Percentiles rank a stretch among this genome's conserved stretches.
Evolutionary conservation across 148 eudicot species (phyloP).

Genomic region (Spergularia marina): DNA sequence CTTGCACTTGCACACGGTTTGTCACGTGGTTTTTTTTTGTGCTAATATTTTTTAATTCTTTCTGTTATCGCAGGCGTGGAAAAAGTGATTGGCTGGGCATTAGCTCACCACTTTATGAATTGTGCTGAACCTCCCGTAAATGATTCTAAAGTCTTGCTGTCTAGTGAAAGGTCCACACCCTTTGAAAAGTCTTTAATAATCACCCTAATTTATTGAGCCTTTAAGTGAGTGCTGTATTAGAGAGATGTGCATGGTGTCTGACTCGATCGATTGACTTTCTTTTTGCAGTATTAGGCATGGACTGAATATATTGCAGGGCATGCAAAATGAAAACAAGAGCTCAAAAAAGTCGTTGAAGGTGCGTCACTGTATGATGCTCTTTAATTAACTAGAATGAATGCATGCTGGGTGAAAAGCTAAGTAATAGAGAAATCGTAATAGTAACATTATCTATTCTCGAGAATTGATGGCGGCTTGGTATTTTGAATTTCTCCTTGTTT

Average conservation of each 20-base stretch:
- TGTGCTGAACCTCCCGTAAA: constrained; percentile 41
- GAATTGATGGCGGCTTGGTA: background rate
- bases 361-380: background rate
- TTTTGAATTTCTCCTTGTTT: background rate
- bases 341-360: constrained; percentile 90
- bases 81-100: constrained; percentile 88
- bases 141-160: constrained; percentile 57
- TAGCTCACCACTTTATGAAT: constrained; percentile 81
- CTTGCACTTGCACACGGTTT: background rate
- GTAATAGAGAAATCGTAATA: background rate
- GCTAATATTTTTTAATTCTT: background rate
- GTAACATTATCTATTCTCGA: background rate
- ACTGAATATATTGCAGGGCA: constrained; percentile 60
- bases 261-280: background rate
- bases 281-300: constrained; percentile 71
- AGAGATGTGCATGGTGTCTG: background rate
- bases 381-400: background rate
- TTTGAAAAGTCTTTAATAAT: background rate
- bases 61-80: constrained; percentile 55
- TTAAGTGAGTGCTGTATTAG: background rate
- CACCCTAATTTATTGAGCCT: background rate
- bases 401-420: background rate
- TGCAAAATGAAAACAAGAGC: constrained; percentile 77
- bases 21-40: background rate
- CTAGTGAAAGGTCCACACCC: constrained; percentile 59